Percentiles rank a stretch among this genome's conserved stretches.
These are phyloP conservation scores for Monilinia fructicola DNA, from an alignment of 2,329 filamentous ascomycete genomes.

Conservation along the genomic window DNA sequence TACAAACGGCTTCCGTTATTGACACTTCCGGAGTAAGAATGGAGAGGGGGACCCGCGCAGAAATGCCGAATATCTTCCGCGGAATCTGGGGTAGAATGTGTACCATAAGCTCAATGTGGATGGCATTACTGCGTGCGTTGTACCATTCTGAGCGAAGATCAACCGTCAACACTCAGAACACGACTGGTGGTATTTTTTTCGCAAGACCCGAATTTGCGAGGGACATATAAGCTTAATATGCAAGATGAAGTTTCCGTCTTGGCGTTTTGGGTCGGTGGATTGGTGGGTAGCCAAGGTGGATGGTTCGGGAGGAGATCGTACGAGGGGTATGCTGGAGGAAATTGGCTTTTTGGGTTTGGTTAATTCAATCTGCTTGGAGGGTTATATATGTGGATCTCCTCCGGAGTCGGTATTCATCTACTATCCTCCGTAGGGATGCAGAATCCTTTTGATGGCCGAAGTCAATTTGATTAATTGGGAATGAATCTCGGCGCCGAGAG, in stretches of 20 bases:
- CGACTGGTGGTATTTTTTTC: constrained; percentile 8
- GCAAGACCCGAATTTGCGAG: background rate
- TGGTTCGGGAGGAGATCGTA: constrained; percentile 5
- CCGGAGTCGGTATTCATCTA: background rate
- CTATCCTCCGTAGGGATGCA: too few species aligned
- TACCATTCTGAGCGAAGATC: background rate
- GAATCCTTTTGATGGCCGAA: background rate
- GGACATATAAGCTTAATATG: background rate
- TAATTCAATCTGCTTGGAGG: background rate
- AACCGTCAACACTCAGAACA: background rate
- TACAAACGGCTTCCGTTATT: too few species aligned
- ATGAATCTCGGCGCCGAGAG: background rate
- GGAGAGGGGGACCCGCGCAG: background rate
- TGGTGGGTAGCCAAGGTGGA: background rate
- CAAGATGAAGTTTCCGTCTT: constrained; percentile 10
- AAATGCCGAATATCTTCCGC: background rate
- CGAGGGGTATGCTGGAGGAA: background rate
- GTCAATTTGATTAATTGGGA: background rate
- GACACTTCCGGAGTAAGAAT: too few species aligned
- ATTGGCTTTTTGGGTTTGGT: background rate
- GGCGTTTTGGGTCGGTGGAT: background rate
- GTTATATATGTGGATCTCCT: background rate
- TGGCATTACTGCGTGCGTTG: too few species aligned
- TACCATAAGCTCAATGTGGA: background rate
- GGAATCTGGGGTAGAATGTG: constrained; percentile 4